These are phyloP conservation scores for Bullera alba DNA, from an alignment of 768 basidiomycete species.

Conservation along the genomic window DNA sequence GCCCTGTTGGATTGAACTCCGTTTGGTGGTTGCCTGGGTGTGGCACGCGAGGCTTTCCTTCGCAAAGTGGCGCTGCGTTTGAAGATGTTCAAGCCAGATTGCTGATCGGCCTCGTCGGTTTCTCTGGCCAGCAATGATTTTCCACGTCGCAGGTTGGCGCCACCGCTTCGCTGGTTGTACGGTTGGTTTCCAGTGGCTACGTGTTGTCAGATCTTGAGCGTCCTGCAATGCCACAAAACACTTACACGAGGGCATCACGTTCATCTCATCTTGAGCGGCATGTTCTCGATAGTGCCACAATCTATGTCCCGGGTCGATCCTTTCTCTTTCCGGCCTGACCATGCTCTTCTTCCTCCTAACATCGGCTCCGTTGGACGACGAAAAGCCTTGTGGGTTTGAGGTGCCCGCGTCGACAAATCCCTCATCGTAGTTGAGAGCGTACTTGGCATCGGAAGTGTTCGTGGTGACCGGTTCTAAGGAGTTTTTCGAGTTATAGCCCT, in stretches of 20 bases:
- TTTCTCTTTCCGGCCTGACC: constrained; percentile 86
- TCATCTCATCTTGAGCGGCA: constrained; percentile 66
- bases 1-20: constrained; percentile 48
- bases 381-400: constrained; percentile 29
- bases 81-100: constrained; percentile 87
- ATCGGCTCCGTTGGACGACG: constrained; percentile 34
- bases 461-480: constrained; percentile 18
- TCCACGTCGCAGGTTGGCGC: constrained; percentile 57
- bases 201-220: constrained; percentile 6
- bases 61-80: constrained; percentile 75
- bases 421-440: constrained; percentile 22
- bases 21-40: constrained; percentile 47
- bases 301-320: constrained; percentile 88
- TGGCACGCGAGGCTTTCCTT: constrained; percentile 53
- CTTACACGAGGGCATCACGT: constrained; percentile 74
- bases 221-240: too few relatives aligned
- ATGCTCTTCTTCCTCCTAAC: constrained; percentile 78
- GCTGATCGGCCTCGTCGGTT: constrained; percentile 65
- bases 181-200: constrained; percentile 40
- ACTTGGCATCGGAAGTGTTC: constrained; percentile 8
- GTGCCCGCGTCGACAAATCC: constrained; percentile 28
- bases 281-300: constrained; percentile 90
- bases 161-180: constrained; percentile 12
- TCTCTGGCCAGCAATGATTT: constrained; percentile 84
- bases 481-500: constrained; percentile 22